Evolutionary conservation across 2,329 filamentous ascomycete species (phyloP), one percentile per base, ranked within the genome.

Genomic region (Neofusicoccum umdonicola): DNA sequence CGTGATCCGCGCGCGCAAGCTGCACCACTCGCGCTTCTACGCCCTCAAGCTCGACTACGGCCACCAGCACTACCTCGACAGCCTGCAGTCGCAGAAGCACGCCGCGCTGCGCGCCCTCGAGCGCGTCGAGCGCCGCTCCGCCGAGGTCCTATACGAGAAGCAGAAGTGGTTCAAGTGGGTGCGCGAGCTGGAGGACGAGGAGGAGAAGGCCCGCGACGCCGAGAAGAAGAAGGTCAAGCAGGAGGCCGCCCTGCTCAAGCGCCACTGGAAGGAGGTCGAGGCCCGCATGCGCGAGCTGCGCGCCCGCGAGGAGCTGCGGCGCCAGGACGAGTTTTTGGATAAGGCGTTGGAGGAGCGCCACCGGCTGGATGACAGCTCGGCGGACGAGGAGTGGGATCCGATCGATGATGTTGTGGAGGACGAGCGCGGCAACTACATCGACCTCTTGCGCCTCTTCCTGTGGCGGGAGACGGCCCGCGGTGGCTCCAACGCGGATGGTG

Each of bases 101-200:
- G 75, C 68, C 64, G 77, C 72, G 61, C 70, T 69, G 58, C 77
- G 68, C 68, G 79, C 80, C 13, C 71, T 84, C 4, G 80, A 82
- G 61, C 75, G 74, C 34, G 69, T 83, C 2, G 77, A 80, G 41
- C 77, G 76, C 48, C 76, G 80, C 17, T 78, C 73, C 12, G 77
- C 79, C 6, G 74, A 80, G 61, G 74, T 83, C 9, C 71, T 82
- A 50, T 82, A 82, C 68, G 71, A 77, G 64, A 76, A 79, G 65
- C 77, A 81, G 69, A 79, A 82, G 66, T 84, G 82, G 81, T 82
- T 78, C 67, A 71, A 73, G n/a, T 83, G 81, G 81, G 75, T 83
- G 5, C 73, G 77, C 13, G 67, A 79, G 63, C 77, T 74, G 39
- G 81, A 84, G 68, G 74, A 79, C 15, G 74, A 78, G 34, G 81